Conservation (phyloP, 148 eudicot genomes). For the Camellia japonica region DNA sequence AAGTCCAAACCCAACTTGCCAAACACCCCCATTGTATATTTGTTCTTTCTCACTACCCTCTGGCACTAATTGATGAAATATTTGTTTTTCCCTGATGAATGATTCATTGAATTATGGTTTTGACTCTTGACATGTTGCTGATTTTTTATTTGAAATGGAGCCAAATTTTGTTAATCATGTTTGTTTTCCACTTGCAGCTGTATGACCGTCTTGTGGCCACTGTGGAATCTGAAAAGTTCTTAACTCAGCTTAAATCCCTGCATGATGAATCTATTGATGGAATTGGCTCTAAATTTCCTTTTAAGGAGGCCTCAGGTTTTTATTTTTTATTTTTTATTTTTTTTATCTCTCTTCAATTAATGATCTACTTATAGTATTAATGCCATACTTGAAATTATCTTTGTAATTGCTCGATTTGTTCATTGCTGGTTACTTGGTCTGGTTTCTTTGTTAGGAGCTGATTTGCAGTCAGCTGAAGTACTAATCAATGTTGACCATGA, state of each 20-base stretch:
- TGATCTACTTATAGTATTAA: background rate
- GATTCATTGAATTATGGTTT: too few relatives aligned
- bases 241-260: constrained; percentile 47
- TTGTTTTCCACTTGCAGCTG: constrained; percentile 37
- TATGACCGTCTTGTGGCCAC: constrained; percentile 57
- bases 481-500: constrained; percentile 64
- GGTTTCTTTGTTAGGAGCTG: constrained; percentile 37
- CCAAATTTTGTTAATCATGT: constrained; percentile 6
- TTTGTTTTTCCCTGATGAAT: too few relatives aligned
- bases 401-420: constrained; percentile 4
- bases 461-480: constrained; percentile 64
- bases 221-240: constrained; percentile 64
- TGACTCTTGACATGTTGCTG: too few relatives aligned
- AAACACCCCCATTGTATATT: too few relatives aligned
- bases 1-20: too few relatives aligned
- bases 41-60: too few relatives aligned
- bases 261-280: constrained; percentile 43
- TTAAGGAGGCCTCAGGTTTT: constrained; percentile 64
- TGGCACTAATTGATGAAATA: too few relatives aligned
- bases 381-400: background rate
- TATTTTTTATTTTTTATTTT: background rate
- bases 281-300: constrained; percentile 48
- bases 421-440: constrained; percentile 4
- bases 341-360: background rate
- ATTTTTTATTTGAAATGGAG: too few relatives aligned